Evolutionary conservation across 352 stramenopile genomes (phyloP), one percentile per base, ranked within the genome.

Genomic region (Pythium aphanidermatum): DNA sequence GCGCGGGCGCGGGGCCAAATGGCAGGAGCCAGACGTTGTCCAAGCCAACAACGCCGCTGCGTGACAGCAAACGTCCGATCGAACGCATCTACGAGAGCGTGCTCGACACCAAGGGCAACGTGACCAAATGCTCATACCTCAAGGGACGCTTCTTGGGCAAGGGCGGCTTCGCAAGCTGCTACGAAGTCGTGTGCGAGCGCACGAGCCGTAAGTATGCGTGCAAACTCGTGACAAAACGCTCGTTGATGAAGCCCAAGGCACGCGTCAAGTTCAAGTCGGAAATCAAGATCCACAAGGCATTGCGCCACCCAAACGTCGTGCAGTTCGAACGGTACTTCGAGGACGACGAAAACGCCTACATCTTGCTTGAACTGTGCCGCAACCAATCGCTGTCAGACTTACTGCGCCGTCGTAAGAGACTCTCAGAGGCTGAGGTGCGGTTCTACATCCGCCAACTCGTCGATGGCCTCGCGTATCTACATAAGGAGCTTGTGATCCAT

Each of bases 251-350:
- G 59, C 77, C 82, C 41, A 88, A 97, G 61, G 95, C 96, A 14
- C 87, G 92, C 60, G 82, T 97, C 64, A 99, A 99, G 77, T 91
- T 94, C 65, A 87, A 79, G 29, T 96, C 91, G 14, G 96, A 99
- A 63, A 98, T 99, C 67, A 98, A 98, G 66, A 99, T 99, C 59
- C 96, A 99, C 79, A 88, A 96, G 44, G 86, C 80, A 19, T 79
- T 99, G 41, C 85, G 96, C 43, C 96, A 99, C 58, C 62, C 71
- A 11, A 79, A 97, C 44, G 72, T 99, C 47, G 97, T 98, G 20
- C 84, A 97, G 57, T 99, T 98, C 63, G 94, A 99, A 41, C 94
- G 97, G 46, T 99, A 97, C 63, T 99, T 99, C 65, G 96, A 99
- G 59, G 96, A 99, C 66, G 69, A 84, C 19, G 76, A 94, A 26